Evolutionary conservation across 1,284 basidiomycete genomes (phyloP).

Genomic region (Puccinia sorghi): DNA sequence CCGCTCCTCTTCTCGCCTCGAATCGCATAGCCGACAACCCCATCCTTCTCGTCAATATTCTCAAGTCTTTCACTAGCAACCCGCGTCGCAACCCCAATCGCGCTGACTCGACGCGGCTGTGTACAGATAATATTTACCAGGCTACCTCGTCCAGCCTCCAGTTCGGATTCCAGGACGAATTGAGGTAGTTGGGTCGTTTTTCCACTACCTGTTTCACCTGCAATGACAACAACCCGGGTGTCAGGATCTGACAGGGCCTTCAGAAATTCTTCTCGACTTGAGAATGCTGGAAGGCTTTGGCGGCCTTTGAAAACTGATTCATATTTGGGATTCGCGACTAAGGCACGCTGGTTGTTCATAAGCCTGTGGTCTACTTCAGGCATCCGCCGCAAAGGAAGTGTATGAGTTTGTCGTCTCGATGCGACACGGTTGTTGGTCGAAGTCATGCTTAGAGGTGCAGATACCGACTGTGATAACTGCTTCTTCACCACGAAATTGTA

Average conservation of each 20-base stretch:
- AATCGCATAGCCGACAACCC: constrained; percentile 83
- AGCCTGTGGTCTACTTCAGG: constrained; percentile 20
- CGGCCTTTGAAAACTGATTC: constrained; percentile 65
- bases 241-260: constrained; percentile 62
- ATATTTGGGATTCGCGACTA: constrained; percentile 63
- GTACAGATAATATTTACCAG: constrained; percentile 79
- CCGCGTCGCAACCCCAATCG: constrained; percentile 82
- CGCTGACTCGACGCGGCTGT: constrained; percentile 85
- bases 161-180: constrained; percentile 79
- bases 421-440: constrained; percentile 10
- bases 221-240: constrained; percentile 74
- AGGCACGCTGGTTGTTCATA: constrained; percentile 12
- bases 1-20: constrained; percentile 79
- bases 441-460: background rate
- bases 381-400: constrained; percentile 36
- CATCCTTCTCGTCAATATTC: constrained; percentile 63
- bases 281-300: constrained; percentile 73
- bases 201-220: constrained; percentile 82
- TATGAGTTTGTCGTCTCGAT: constrained; percentile 41
- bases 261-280: constrained; percentile 68
- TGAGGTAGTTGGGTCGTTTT: constrained; percentile 83
- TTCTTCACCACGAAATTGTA: constrained; percentile 53
- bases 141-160: constrained; percentile 67
- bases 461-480: constrained; percentile 37
- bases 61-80: constrained; percentile 82